These are phyloP conservation scores for Aspergillus uvarum DNA, from an alignment of 2,329 filamentous ascomycete species.

Conservation along the genomic window DNA sequence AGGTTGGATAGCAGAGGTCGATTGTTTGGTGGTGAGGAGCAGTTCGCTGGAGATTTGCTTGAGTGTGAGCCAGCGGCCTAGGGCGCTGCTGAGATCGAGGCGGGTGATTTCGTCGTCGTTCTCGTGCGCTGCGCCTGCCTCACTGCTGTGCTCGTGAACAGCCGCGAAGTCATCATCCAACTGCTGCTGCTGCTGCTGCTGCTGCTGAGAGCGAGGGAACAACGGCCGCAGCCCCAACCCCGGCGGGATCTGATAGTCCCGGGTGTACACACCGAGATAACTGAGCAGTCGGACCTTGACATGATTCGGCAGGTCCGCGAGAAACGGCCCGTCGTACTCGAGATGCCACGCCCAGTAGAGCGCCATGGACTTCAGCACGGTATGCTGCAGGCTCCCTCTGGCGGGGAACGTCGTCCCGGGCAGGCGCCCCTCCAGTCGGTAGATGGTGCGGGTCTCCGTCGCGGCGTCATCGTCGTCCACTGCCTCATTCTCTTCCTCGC, in stretches of 20 bases:
- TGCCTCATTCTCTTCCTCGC: slow-evolving; percentile 8
- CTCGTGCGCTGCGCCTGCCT: slow-evolving; percentile 4
- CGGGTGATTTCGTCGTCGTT: slow-evolving; percentile 47
- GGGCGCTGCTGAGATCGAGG: slow-evolving; percentile 54
- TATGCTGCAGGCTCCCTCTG: slow-evolving; percentile 50
- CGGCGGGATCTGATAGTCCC: slow-evolving; percentile 37
- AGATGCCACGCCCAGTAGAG: slow-evolving; percentile 57
- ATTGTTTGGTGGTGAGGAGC: slow-evolving; percentile 26
- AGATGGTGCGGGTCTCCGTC: slow-evolving; percentile 24
- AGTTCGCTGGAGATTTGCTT: slow-evolving; percentile 50
- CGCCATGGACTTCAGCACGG: slow-evolving; percentile 55
- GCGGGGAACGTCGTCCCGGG: slow-evolving; percentile 42
- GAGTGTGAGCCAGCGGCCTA: slow-evolving; percentile 51
- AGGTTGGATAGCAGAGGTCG: neutral
- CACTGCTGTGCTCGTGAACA: slow-evolving; percentile 13
- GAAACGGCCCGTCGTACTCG: slow-evolving; percentile 57
- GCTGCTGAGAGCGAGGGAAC: slow-evolving; percentile 34
- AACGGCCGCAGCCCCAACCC: slow-evolving; percentile 51
- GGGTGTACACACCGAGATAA: slow-evolving; percentile 55
- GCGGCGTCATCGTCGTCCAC: slow-evolving; percentile 11
- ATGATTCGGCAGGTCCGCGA: slow-evolving; percentile 52
- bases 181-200: too few species aligned
- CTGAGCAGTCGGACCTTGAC: slow-evolving; percentile 56
- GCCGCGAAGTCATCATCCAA: slow-evolving; percentile 9
- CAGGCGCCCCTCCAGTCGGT: slow-evolving; percentile 37